Evolutionary conservation across 2,329 filamentous ascomycete genomes (phyloP).

Genomic region (Alternaria dauci): DNA sequence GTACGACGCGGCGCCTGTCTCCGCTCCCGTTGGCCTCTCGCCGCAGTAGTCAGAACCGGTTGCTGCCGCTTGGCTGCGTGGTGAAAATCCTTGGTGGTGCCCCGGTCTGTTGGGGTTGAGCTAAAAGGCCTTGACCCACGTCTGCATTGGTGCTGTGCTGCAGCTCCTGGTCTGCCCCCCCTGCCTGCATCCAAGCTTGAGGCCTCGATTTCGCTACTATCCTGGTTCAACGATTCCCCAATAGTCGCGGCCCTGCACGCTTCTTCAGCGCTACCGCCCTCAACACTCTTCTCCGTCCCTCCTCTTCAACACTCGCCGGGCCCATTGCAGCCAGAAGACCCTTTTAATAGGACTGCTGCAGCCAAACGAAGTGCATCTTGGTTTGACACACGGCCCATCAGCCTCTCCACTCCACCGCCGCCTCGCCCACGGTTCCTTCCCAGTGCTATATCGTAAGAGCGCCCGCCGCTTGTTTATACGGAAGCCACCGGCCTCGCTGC

Average conservation of each 20-base stretch:
- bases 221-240: conserved; percentile 39
- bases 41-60: conserved; percentile 31
- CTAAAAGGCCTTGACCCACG: conserved; percentile 32
- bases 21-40: conserved; percentile 20
- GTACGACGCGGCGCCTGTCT: conserved; percentile 15
- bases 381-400: conserved; percentile 23
- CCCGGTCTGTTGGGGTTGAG: conserved; percentile 47
- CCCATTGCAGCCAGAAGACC: conserved; percentile 45
- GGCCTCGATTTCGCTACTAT: conserved; percentile 42
- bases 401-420: conserved; percentile 26
- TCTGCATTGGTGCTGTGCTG: conserved; percentile 40
- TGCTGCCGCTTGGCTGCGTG: conserved; percentile 41
- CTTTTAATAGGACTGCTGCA: conserved; percentile 40
- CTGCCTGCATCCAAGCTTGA: conserved; percentile 26
- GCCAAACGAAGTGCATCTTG: conserved; percentile 20
- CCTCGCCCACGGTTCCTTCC: conserved; percentile 31
- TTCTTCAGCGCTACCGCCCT: conserved; percentile 42
- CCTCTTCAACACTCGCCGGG: conserved; percentile 40
- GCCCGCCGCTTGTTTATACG: conserved; percentile 24
- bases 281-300: conserved; percentile 42
- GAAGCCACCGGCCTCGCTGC: conserved; percentile 42
- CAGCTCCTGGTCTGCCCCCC: conserved; percentile 22
- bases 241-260: conserved; percentile 44
- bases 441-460: conserved; percentile 22
- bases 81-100: conserved; percentile 38